phyloP scores from a whole-genome alignment of 225 moss, liverwort and hornwort species.

The Lunularia cruciata region DNA sequence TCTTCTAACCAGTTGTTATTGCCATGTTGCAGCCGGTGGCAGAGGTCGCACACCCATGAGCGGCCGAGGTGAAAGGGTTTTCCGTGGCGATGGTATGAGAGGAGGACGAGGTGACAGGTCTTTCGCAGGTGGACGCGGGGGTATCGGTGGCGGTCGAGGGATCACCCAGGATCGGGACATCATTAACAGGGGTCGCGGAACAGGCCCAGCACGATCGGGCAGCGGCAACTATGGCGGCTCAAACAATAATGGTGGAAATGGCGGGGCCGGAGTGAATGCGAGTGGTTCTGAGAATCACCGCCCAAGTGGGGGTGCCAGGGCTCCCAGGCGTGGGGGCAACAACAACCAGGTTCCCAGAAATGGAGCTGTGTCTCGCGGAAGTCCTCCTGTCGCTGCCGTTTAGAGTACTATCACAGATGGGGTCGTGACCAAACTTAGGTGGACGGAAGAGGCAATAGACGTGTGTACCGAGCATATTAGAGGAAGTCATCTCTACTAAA shows the following conservation, averaged over 20 bases:
- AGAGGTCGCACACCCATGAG: slow-evolving; percentile 29
- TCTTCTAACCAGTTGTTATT: neutral
- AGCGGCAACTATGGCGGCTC: slow-evolving; percentile 28
- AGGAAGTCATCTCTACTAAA: neutral
- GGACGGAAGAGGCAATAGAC: neutral
- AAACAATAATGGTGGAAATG: slow-evolving; percentile 10
- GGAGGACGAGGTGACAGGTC: slow-evolving; percentile 26
- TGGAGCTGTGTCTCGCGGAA: slow-evolving; percentile 32
- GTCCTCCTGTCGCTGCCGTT: slow-evolving; percentile 23
- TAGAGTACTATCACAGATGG: neutral
- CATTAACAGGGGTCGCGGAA: slow-evolving; percentile 24
- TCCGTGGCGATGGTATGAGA: slow-evolving; percentile 33
- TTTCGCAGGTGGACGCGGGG: slow-evolving; percentile 28
- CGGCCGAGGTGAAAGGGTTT: slow-evolving; percentile 27
- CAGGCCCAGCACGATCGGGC: slow-evolving; percentile 19
- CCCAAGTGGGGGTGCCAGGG: slow-evolving; percentile 25
- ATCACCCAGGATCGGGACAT: slow-evolving; percentile 29
- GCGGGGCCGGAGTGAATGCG: slow-evolving; percentile 1
- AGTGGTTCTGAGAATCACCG: slow-evolving; percentile 19
- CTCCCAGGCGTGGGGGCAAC: slow-evolving; percentile 31
- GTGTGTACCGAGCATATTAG: neutral
- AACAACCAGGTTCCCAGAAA: slow-evolving; percentile 32
- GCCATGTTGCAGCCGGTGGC: slow-evolving; percentile 17
- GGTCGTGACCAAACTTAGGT: neutral
- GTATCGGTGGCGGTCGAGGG: slow-evolving; percentile 25